Base-by-base conservation (phyloP, 129 eudicot species). In the Pseudognaphalium luteoalbum region DNA sequence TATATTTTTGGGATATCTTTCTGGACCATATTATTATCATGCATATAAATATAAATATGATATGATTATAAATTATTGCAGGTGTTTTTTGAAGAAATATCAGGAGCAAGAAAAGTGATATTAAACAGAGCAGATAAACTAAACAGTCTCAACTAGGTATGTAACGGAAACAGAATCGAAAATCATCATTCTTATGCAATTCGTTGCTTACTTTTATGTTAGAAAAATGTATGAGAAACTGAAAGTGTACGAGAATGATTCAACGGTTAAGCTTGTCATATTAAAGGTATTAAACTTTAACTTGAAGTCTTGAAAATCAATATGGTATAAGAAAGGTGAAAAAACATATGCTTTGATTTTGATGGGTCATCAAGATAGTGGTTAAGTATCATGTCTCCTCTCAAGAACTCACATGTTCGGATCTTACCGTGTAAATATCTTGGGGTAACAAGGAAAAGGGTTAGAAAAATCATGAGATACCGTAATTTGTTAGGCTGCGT, bases 71-170 rank as follows among this genome's bases (percentile, higher is more conserved):
- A 25, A 25, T 25, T 25, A 25, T 70, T 68, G 44, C 54, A 85
- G 88, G 83, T 85, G 69, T 33, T 81, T 14, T 81, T 85, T 70
- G 86, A 85, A 68, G 86, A 81, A 58, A 59, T 34, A 41, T 34
- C 11, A 5, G 86, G 89, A 35, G 74, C 60, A 52, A 80, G 89
- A 52, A 82, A 85, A 68, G 82, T 75, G 39, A 67, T 75, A 63
- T 78, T 85, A 19, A 85, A 85, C 70, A 85, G 89, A 70, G 54
- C 81, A 56, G 68, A 68, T 54, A 82, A 85, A 75, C 68, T 85
- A 11, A 85, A 85, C 68, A 56, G 76, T 65, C 83, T 85, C 42
- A 85, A 11, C 81, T 85, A 78, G 86, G 89, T 85, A 85, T 10
- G 33, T 25, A 57, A 9, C 11, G 5, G 9, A 19, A 56, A 63